Evolutionary conservation across 1,284 basidiomycete species (phyloP), one percentile per base, ranked within the genome.

Genomic region (Neotropicomus parvogracilis): DNA sequence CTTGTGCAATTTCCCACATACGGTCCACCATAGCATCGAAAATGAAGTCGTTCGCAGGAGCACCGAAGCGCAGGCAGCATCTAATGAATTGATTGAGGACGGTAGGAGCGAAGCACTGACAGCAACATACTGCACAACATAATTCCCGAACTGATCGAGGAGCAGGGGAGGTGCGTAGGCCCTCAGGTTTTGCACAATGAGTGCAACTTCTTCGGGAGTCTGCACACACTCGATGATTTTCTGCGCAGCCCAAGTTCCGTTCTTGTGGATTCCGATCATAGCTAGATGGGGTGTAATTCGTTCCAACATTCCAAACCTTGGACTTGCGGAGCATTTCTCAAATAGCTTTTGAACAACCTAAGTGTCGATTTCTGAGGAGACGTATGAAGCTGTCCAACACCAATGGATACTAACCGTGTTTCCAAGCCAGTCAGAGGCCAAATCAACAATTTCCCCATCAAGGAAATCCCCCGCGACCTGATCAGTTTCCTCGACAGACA

Each of bases 211-310:
- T 53, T 97, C 93, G 6, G 88, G 83, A n/a, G 80, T 85, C 46
- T 84, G 80, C 36, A 95, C 89, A 57, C 92, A 95, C 71, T 98
- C 95, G 56, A 99, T 98, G 64, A 98, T 95, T 78, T 97, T 97
- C 70, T 99, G 97, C 3, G 95, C 95, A 1, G 97, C 95, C 97
- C 97, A 99, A 0, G 97, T 99, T 33, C 97, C 97, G 60, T 99
- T 99, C 75, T 99, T 99, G 76, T 99, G 97, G 44, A 95, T 94
- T 41, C 97, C 97, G 56, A 98, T 97, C 80, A 92, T 92, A 21
- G 95, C 97, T 20, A 99, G 75, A 66, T 97, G 90, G 44, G 97
- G 97, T 3, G 87, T 83, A 50, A 99, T 87, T 39, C 93, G 85
- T 63, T 98, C 93, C 38, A 99, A 76, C 91, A 99, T 94, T 14